Base-by-base conservation (phyloP, 371 early-diverging fungal genomes). In the Mucor circinelloides region DNA sequence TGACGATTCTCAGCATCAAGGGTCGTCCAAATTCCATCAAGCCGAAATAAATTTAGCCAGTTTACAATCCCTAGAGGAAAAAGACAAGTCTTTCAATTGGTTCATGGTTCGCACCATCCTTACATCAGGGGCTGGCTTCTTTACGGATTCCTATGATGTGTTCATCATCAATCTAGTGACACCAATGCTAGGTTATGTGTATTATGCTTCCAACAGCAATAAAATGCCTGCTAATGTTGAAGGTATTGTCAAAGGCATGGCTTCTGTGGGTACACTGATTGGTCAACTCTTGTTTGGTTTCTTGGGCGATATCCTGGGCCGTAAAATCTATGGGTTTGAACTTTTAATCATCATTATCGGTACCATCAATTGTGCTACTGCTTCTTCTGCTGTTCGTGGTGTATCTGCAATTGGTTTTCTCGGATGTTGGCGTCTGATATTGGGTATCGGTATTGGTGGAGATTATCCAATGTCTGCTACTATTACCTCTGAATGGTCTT, bases 261-360 rank as follows among this genome's bases (percentile, higher is more conserved):
- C 91, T 1, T 87, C 88, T 40, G 84, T 87, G 46, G 94, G 95
- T 28, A 94, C 93, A 34, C 77, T 94, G 15, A 57, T 93, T 63
- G 94, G 95, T 12, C 94, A 95, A 64, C 81, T 95, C 58, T 52
- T 80, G 2, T 95, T 95, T 72, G 94, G 95, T 6, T 88, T 82
- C 56, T 74, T 94, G 36, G 92, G 90, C 17, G 95, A 95, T 77
- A 85, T 85, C 25, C 72, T 90, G 32, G 94, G 95, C 17, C 88
- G 94, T 60, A 93, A 93, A 75, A 90, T 94, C 82, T 95, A 94
- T 72, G 94, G 93, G 55, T 76, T 91, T n/a, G 95, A 93, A 71
- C 79, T 95, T 55, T 85, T 93, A 60, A 91, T 95, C 60, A 89
- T 89, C 44, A 88, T 90, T 27, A 81, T 89, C 32, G 89, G 87